Base-by-base conservation (phyloP, 192 early-diverging fungal species). In the Entomortierella lignicola region DNA sequence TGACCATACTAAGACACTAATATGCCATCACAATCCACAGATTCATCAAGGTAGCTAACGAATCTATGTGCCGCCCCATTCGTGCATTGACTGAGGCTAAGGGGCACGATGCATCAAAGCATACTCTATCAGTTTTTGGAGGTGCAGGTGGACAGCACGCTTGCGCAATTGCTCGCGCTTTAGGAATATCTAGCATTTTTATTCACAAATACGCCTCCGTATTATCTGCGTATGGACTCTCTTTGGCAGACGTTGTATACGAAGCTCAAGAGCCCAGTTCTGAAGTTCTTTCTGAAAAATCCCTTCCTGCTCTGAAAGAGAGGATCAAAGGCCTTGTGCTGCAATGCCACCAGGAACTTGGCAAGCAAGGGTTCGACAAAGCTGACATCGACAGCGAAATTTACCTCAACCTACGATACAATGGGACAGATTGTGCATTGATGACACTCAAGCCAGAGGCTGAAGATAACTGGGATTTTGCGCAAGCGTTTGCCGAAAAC, bases 91-190 rank as follows among this genome's bases (percentile, higher is more conserved):
- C 96, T 2, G 95, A 98, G 63, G 95, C 94, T 8, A 94, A 93
- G 73, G 98, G 98, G 18, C 91, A 96, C 66, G 92, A 97, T 71
- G 89, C 94, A 1, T 84, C 88, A 17, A 87, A 90, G 47, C 97
- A 99, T 70, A 87, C 90, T 27, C 71, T 99, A 25, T 92, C 96
- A 1, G 95, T 93, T 47, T 99, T 99, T 89, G 97, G 97, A 42
- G 97, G 97, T 20, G 96, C 96, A 37, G 96, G 96, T 60, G 96
- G 94, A 18, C 97, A 99, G 65, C 97, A 99, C 79, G 96, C 96
- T 1, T 98, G 95, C 70, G 96, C 94, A 0, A 95, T 99, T 42
- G 98, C 98, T 7, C 84, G 86, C 20, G 87, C 89, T 8, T 72
- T 99, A 31, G 95, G 98, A 12, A 98, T 99, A 58, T 74, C 84